These are phyloP conservation scores for Aureobasidium sp. DNA, from an alignment of 2,329 filamentous ascomycete genomes.

Conservation along the genomic window DNA sequence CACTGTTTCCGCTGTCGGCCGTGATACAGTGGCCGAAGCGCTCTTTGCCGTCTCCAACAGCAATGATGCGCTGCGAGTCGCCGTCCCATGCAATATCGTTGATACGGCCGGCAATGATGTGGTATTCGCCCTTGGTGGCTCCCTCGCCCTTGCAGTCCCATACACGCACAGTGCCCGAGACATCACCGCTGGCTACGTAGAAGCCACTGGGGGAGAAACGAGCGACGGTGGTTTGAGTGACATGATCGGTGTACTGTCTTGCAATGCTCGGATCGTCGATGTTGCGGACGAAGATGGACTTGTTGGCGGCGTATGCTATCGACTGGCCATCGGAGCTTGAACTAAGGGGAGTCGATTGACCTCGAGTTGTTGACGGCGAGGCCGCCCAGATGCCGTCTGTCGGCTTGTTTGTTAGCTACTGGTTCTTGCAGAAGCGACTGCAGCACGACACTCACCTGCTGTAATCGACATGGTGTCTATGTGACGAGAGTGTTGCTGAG, in stretches of 20 bases:
- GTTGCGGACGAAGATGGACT: slow-evolving; percentile 91
- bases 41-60: slow-evolving; percentile 91
- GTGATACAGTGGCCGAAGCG: slow-evolving; percentile 91
- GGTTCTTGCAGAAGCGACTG: background rate
- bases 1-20: slow-evolving; percentile 89
- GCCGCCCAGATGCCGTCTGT: slow-evolving; percentile 73
- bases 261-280: slow-evolving; percentile 81
- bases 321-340: slow-evolving; percentile 83
- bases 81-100: slow-evolving; percentile 98
- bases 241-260: slow-evolving; percentile 91
- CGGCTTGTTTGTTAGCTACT: background rate
- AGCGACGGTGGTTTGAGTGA: slow-evolving; percentile 79
- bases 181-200: slow-evolving; percentile 89
- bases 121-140: slow-evolving; percentile 87
- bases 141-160: slow-evolving; percentile 87
- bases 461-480: slow-evolving; percentile 22
- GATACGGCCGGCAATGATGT: slow-evolving; percentile 88
- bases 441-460: slow-evolving; percentile 16
- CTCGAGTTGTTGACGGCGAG: slow-evolving; percentile 73
- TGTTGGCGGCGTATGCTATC: slow-evolving; percentile 89
- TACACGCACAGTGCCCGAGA: slow-evolving; percentile 74
- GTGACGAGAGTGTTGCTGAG: background rate
- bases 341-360: slow-evolving; percentile 82
- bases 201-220: slow-evolving; percentile 91
- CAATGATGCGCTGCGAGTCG: slow-evolving; percentile 92